Base-by-base conservation (phyloP, 2,329 filamentous ascomycete genomes). In the Ceratocystis variospora region DNA sequence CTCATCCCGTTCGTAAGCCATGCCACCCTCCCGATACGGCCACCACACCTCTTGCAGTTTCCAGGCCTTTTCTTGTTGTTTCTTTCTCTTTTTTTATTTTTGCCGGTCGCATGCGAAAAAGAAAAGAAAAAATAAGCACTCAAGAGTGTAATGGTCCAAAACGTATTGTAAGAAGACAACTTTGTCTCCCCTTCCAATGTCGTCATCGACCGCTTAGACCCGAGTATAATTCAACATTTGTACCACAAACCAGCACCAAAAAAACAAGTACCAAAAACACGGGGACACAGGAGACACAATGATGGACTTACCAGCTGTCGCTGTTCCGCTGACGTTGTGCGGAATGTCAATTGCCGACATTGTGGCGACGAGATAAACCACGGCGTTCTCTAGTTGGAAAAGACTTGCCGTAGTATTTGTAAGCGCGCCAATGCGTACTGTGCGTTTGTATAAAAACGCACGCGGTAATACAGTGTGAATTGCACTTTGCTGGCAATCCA, bases 341-440 rank as follows among this genome's bases (percentile, higher is more conserved):
- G 63, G 50, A 48, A 46, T 57, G 46, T 65, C 37, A 31, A 65
- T 46, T n/a, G 63, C 53, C 17, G 63, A 59, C 63, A 65, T 65
- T n/a, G 12, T 65, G 28, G 53, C n/a, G 37, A n/a, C 22, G 45
- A 61, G 22, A 53, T 28, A 37, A n/a, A 59, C 7, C 28, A 31
- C 53, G 17, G 28, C 28, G 53, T 59, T 59, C 53, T 59, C 4
- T n/a, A 31, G 7, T 17, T 59, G 48, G 25, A 46, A 61, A 46
- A 61, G 41, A 57, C 28, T n/a, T 22, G 53, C 17, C 37, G 53
- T 45, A 65, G 28, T 59, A 41, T 57, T 19, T 46, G 53, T 22
- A 25, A 15, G 37, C 8, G 44, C 22, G 5, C 17, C 25, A 50
- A 63, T 31, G 53, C 53, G 53, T 59, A 59, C 53, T 59, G 53